A percentile compares a stretch with the other conserved stretches of the same genome.
Conservation (phyloP, 495 filamentous ascomycete genomes). For the Penicillium manginii region DNA sequence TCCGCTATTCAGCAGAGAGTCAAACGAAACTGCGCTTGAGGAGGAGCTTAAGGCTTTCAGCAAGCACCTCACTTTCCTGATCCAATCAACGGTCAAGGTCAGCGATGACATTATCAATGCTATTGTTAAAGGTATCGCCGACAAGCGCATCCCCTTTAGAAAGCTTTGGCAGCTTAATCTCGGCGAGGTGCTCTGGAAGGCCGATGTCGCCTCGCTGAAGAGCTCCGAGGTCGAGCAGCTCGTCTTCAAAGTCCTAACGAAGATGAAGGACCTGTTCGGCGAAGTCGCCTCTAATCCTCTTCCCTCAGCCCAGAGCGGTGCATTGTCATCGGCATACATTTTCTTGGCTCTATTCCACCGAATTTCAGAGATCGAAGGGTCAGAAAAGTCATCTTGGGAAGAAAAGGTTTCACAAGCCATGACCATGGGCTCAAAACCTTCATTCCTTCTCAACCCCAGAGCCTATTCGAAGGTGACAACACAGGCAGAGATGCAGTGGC, state of each 20-base stretch:
- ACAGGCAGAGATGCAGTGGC: constrained; percentile 78
- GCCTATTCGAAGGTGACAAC: constrained; percentile 76
- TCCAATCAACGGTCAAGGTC: constrained; percentile 60
- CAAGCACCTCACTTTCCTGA: constrained; percentile 59
- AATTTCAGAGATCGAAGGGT: constrained; percentile 32
- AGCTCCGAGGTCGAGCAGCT: constrained; percentile 48
- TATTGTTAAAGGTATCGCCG: constrained; percentile 78
- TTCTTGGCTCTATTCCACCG: constrained; percentile 61
- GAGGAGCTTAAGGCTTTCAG: constrained; percentile 74
- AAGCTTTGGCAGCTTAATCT: constrained; percentile 77
- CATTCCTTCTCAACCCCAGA: constrained; percentile 81
- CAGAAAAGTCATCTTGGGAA: constrained; percentile 43
- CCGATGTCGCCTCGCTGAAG: constrained; percentile 45
- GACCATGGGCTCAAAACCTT: constrained; percentile 69
- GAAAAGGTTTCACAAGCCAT: constrained; percentile 65
- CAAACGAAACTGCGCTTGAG: constrained; percentile 78
- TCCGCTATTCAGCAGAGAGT: constrained; percentile 71
- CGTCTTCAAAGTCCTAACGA: constrained; percentile 57
- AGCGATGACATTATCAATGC: constrained; percentile 67
- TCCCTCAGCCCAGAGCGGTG: constrained; percentile 73
- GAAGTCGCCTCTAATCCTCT: constrained; percentile 78
- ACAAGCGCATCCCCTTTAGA: constrained; percentile 80
- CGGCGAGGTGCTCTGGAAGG: constrained; percentile 72
- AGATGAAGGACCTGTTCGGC: constrained; percentile 72
- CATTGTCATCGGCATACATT: constrained; percentile 74